Evolutionary conservation across 441 rosid species (phyloP).

Genomic region (Rhodomyrtus psidioides): DNA sequence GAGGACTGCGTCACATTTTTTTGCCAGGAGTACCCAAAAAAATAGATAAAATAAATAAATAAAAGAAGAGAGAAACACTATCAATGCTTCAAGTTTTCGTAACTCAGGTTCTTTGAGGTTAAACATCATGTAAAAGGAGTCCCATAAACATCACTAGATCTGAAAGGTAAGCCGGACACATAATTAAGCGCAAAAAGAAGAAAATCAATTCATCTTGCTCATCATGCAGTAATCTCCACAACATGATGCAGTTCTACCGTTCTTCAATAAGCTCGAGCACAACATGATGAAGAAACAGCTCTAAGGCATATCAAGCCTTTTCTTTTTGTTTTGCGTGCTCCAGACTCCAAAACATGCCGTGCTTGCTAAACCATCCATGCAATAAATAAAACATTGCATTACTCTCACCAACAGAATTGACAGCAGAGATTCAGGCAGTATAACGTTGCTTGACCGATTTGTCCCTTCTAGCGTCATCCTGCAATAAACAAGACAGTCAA

Average conservation of each 20-base stretch:
- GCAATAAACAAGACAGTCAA: conserved; percentile 15
- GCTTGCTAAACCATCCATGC: not conserved
- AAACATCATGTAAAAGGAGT: not conserved
- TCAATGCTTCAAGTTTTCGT: not conserved
- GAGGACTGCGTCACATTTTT: not conserved
- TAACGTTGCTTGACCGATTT: conserved; percentile 49
- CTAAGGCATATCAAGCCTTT: not conserved
- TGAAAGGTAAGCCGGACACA: not conserved
- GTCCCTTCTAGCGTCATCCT: conserved; percentile 73
- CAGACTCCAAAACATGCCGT: not conserved
- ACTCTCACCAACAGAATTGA: not conserved
- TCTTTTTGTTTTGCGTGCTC: not conserved
- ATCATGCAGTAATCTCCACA: not conserved
- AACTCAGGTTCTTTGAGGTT: not conserved
- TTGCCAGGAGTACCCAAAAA: not conserved
- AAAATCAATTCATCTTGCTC: not conserved
- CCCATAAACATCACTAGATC: not conserved
- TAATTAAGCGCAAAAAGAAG: not conserved
- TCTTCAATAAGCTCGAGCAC: not conserved
- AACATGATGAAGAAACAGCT: not conserved
- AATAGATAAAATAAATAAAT: no score
- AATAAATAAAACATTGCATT: not conserved
- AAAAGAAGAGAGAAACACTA: not conserved
- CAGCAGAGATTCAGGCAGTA: conserved; percentile 31
- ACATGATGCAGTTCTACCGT: not conserved